Evolutionary conservation across 208 protist species (phyloP).

Genomic region (Acanthamoeba castellanii): DNA sequence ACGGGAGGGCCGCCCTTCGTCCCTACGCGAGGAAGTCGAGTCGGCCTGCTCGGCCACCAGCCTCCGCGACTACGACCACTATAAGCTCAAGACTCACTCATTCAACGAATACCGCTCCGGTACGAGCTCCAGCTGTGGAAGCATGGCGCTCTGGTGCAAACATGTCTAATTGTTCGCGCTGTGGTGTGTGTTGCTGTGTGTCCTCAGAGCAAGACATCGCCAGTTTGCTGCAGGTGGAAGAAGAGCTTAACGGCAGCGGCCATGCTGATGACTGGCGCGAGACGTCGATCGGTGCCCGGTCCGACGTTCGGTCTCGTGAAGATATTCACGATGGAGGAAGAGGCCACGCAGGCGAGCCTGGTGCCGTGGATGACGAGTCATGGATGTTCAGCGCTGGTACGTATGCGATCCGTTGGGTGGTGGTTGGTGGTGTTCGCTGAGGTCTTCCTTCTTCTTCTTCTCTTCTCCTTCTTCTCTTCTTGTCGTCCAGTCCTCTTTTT

Average conservation of each 20-base stretch:
- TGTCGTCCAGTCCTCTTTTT: neutral
- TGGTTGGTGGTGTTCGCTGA: neutral
- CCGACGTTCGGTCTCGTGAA: neutral
- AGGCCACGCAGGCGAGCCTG: neutral
- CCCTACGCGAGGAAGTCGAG: neutral
- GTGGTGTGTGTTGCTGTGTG: neutral
- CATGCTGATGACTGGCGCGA: neutral
- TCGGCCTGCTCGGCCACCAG: neutral
- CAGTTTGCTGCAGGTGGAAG: neutral
- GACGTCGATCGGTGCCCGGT: neutral
- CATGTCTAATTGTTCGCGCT: neutral
- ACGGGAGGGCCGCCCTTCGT: neutral
- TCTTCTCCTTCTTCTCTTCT: neutral
- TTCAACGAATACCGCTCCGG: neutral
- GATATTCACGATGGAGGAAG: neutral
- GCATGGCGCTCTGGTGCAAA: neutral
- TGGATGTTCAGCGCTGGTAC: neutral
- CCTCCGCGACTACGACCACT: neutral
- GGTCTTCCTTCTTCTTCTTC: too few relatives aligned
- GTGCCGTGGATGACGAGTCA: neutral
- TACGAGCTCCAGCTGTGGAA: neutral
- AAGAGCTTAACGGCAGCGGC: neutral
- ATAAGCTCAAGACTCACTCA: constrained; percentile 15
- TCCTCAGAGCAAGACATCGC: neutral
- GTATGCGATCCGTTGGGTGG: neutral